Evolutionary conservation across 495 filamentous ascomycete species (phyloP).

Genomic region (Podospora pseudocomata): DNA sequence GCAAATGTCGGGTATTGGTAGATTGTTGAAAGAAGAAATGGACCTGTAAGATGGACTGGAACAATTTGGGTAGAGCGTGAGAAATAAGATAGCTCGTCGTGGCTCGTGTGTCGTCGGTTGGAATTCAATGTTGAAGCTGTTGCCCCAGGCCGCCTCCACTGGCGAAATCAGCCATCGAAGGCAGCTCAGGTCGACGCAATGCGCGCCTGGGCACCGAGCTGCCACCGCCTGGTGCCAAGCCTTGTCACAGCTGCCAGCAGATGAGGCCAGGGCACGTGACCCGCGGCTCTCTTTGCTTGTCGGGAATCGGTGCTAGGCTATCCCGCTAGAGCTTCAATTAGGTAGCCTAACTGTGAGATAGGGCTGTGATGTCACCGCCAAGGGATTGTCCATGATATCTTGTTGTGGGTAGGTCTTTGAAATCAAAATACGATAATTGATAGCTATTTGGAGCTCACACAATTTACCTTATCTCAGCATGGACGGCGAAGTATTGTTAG

Average conservation of each 20-base stretch:
- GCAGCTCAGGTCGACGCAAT: conserved; percentile 39
- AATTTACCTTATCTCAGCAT: too few relatives aligned
- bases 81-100: neutral
- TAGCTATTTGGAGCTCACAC: too few relatives aligned
- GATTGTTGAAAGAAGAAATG: too few relatives aligned
- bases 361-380: conserved; percentile 16
- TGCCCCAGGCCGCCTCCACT: conserved; percentile 1
- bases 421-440: too few relatives aligned
- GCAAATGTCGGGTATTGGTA: too few relatives aligned
- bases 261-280: conserved; percentile 14
- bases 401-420: too few relatives aligned
- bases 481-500: too few relatives aligned
- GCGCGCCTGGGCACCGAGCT: conserved; percentile 4
- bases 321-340: neutral
- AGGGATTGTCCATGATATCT: neutral
- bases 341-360: neutral
- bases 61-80: too few relatives aligned
- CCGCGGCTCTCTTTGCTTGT: neutral
- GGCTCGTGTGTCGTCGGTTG: neutral
- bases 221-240: conserved; percentile 14
- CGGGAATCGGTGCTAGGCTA: neutral
- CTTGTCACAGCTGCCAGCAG: neutral
- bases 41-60: too few relatives aligned
- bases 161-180: conserved; percentile 18
- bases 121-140: conserved; percentile 9